Conservation (phyloP, 176 grass and related monocot species). For the Rhynchospora breviuscula region DNA sequence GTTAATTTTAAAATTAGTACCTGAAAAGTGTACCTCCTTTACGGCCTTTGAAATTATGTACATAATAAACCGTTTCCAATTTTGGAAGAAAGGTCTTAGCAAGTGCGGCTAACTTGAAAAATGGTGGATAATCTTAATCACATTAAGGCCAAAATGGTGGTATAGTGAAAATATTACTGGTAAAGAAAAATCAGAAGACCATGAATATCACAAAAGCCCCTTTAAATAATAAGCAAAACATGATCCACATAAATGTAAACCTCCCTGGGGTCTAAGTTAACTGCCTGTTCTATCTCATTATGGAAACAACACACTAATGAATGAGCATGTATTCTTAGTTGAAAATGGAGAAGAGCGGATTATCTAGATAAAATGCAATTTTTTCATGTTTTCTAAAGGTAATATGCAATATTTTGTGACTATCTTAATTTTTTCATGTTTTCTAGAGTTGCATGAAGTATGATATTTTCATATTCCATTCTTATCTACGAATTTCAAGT, state of each 20-base stretch:
- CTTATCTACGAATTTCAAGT: background rate
- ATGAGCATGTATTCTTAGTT: background rate
- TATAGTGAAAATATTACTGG: slow-evolving; percentile 11
- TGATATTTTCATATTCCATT: background rate
- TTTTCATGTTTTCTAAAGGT: background rate
- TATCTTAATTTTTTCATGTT: background rate
- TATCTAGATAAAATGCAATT: background rate
- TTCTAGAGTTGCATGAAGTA: background rate
- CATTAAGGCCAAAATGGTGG: slow-evolving; percentile 34
- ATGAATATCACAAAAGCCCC: background rate
- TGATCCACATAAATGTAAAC: too few species aligned
- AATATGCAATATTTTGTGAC: background rate
- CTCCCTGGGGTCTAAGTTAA: too few species aligned
- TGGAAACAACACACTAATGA: too few species aligned
- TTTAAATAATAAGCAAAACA: background rate
- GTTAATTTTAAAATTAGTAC: slow-evolving; percentile 13
- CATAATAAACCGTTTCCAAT: slow-evolving; percentile 88
- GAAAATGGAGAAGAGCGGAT: background rate
- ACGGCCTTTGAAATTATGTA: slow-evolving; percentile 92
- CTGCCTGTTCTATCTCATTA: too few species aligned
- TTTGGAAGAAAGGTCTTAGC: slow-evolving; percentile 80
- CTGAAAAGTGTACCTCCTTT: slow-evolving; percentile 90
- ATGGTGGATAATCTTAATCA: slow-evolving; percentile 78
- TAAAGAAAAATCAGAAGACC: background rate
- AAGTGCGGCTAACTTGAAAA: slow-evolving; percentile 83